These are phyloP conservation scores for Thecaphora thlaspeos DNA, from an alignment of 1,284 basidiomycete species.

Conservation along the genomic window DNA sequence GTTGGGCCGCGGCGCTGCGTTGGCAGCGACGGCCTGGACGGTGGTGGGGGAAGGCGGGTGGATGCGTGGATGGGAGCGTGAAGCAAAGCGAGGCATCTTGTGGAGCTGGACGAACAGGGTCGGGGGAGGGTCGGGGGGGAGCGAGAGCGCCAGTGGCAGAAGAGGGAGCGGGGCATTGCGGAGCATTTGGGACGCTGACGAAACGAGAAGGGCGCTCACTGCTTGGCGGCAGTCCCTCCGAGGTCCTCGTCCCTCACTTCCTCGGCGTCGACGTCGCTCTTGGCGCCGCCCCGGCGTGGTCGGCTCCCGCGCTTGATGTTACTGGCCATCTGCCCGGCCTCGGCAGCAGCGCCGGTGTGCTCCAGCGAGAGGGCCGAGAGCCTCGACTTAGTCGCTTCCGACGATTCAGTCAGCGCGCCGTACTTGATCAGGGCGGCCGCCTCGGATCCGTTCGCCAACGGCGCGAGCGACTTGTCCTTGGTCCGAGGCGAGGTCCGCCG, in stretches of 20 bases:
- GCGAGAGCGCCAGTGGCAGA: too few species aligned
- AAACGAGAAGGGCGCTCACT: too few species aligned
- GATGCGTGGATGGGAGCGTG: too few species aligned
- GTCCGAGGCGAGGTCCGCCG: slow-evolving; percentile 30
- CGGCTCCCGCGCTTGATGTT: neutral
- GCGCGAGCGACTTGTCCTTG: neutral
- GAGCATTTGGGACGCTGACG: too few species aligned
- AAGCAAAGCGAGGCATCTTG: too few species aligned
- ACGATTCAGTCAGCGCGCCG: neutral
- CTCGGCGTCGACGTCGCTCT: neutral
- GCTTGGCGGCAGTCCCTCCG: neutral
- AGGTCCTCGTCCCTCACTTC: neutral
- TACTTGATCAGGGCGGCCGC: neutral
- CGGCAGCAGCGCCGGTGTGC: neutral
- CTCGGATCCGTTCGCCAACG: neutral
- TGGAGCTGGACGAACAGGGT: too few species aligned
- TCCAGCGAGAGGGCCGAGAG: neutral
- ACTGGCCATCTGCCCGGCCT: neutral
- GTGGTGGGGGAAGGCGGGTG: too few species aligned
- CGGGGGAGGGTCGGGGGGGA: too few species aligned
- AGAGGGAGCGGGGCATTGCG: too few species aligned
- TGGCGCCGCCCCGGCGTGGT: neutral
- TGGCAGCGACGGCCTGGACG: too few species aligned
- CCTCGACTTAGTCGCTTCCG: neutral
- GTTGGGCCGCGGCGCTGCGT: too few species aligned